A percentile compares a stretch with the other conserved stretches of the same genome.
phyloP scores from a whole-genome alignment of 2,329 filamentous ascomycete genomes.

The Aspergillus fijiensis region DNA sequence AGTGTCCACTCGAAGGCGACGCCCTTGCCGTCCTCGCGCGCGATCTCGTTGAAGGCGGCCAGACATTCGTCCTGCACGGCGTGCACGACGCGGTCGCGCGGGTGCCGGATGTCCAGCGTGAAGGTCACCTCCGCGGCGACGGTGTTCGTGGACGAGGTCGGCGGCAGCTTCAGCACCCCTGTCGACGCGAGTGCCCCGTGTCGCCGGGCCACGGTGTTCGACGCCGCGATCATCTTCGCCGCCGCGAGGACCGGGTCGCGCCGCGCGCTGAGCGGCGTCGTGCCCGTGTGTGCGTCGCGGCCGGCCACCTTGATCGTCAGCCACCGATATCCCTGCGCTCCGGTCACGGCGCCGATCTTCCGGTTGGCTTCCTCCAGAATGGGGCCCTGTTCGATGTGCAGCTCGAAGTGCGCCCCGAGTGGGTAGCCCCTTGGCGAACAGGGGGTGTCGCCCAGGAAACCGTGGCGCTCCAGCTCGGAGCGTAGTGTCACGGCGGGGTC shows the following conservation, averaged over 20 bases:
- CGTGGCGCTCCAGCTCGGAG: constrained; percentile 65
- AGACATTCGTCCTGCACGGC: constrained; percentile 56
- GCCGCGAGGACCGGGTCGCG: constrained; percentile 65
- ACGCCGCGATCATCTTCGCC: constrained; percentile 62
- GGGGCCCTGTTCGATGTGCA: constrained; percentile 79
- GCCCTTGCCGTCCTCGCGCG: constrained; percentile 53
- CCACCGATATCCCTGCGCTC: constrained; percentile 71
- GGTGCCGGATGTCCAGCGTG: constrained; percentile 64
- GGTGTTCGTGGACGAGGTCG: constrained; percentile 64
- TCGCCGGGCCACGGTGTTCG: constrained; percentile 59
- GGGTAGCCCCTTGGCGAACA: constrained; percentile 57
- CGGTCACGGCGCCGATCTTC: constrained; percentile 65
- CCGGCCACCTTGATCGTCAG: constrained; percentile 63
- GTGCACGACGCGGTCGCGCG: constrained; percentile 54
- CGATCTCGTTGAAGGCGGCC: constrained; percentile 56
- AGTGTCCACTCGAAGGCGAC: constrained; percentile 54
- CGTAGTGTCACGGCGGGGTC: constrained; percentile 57
- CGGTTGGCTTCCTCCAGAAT: constrained; percentile 62
- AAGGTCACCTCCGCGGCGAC: constrained; percentile 64
- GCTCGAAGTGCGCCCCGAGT: constrained; percentile 73
- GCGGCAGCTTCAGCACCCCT: constrained; percentile 62
- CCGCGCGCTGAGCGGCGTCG: constrained; percentile 62
- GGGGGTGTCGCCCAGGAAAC: constrained; percentile 60
- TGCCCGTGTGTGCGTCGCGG: constrained; percentile 68
- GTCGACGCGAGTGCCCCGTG: constrained; percentile 62